Conservation (phyloP, 176 grass and related monocot species). For the Triticum dicoccoides region DNA sequence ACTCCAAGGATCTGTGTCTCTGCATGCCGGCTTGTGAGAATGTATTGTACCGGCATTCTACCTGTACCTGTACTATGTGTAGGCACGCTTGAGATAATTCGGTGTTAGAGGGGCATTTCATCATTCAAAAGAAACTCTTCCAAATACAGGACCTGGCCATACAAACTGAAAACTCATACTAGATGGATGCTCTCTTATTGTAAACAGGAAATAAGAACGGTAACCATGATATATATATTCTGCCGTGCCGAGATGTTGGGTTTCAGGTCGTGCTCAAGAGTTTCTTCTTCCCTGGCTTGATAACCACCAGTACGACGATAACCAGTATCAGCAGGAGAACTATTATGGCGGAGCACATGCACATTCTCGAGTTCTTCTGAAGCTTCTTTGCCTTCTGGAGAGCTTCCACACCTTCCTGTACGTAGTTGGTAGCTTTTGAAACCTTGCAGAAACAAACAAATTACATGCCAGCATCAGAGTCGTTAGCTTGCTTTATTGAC, state of each 20-base stretch:
- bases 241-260: not conserved
- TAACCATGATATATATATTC: not conserved
- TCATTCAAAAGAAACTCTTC: too few species aligned
- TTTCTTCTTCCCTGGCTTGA: conserved; percentile 58
- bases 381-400: conserved; percentile 84
- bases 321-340: conserved; percentile 69
- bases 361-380: conserved; percentile 86
- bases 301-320: conserved; percentile 54
- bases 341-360: conserved; percentile 96
- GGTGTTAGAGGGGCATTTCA: too few species aligned
- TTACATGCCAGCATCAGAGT: too few species aligned
- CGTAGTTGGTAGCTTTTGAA: conserved; percentile 76
- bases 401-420: conserved; percentile 65
- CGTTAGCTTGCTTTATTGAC: too few species aligned
- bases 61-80: too few species aligned
- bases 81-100: too few species aligned
- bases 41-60: too few species aligned
- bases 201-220: not conserved
- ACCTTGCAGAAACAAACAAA: conserved; percentile 43
- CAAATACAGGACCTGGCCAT: too few species aligned
- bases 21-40: too few species aligned
- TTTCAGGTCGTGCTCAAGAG: not conserved
- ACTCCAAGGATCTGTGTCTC: too few species aligned
- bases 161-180: too few species aligned
- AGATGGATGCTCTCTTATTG: too few species aligned